phyloP scores from a whole-genome alignment of 768 basidiomycete genomes.

The Suillus discolor region DNA sequence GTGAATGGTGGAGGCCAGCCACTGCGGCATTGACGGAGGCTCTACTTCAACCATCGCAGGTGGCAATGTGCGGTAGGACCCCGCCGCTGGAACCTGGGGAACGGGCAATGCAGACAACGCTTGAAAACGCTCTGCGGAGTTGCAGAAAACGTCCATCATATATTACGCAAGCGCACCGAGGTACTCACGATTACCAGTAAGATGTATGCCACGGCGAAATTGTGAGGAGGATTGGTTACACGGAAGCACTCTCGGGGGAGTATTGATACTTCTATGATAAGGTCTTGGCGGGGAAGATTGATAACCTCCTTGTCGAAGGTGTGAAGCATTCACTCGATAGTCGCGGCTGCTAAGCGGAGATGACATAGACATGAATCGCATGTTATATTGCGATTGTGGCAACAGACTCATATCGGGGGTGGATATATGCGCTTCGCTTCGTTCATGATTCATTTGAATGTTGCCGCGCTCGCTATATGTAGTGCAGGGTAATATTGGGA shows the following conservation, averaged over 20 bases:
- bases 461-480: neutral
- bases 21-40: slow-evolving; percentile 8
- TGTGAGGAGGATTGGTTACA: neutral
- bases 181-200: neutral
- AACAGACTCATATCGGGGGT: neutral
- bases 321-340: neutral
- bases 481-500: neutral
- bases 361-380: neutral
- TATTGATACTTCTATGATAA: neutral
- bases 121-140: neutral
- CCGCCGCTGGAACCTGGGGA: neutral
- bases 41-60: neutral
- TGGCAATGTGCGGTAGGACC: neutral
- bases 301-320: neutral
- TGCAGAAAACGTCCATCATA: slow-evolving; percentile 1
- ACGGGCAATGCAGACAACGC: neutral
- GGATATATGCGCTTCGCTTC: slow-evolving; percentile 1
- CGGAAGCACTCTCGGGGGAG: neutral
- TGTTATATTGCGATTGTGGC: neutral
- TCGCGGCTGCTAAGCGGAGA: neutral
- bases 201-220: neutral
- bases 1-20: slow-evolving; percentile 10
- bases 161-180: neutral
- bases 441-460: neutral
- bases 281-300: slow-evolving; percentile 3